Evolutionary conservation across 148 eudicot genomes (phyloP).

Genomic region (Fagopyrum homotropicum): DNA sequence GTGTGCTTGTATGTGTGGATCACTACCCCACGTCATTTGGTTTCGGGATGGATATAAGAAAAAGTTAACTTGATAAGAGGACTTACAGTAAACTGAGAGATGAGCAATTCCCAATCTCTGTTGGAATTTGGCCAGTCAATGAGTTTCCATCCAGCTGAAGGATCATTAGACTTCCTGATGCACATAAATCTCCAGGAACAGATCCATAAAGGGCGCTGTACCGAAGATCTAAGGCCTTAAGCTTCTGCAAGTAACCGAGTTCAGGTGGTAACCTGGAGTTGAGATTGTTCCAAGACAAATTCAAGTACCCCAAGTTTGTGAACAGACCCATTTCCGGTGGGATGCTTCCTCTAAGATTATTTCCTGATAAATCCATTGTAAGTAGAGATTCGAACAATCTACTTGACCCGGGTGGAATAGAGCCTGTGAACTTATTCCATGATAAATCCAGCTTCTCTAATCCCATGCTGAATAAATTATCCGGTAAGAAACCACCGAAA

Average conservation of each 20-base stretch:
- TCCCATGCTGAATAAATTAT: constrained; percentile 51
- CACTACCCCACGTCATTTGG: too few species aligned
- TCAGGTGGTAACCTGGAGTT: constrained; percentile 70
- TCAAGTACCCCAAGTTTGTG: constrained; percentile 62
- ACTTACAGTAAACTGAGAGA: constrained; percentile 85
- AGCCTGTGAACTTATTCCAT: constrained; percentile 51
- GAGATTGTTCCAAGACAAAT: constrained; percentile 74
- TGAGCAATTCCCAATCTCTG: constrained; percentile 74
- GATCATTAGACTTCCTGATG: constrained; percentile 57
- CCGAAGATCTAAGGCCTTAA: constrained; percentile 70
- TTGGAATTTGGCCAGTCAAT: constrained; percentile 67
- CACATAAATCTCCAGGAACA: constrained; percentile 76
- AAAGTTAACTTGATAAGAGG: too few species aligned
- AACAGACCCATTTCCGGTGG: constrained; percentile 82
- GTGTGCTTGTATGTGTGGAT: too few species aligned
- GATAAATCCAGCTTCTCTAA: constrained; percentile 62
- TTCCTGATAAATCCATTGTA: constrained; percentile 63
- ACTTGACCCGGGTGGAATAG: constrained; percentile 54
- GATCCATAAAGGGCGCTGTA: constrained; percentile 45
- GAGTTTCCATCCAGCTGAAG: constrained; percentile 86
- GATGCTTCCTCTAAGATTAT: constrained; percentile 54
- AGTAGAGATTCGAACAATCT: constrained; percentile 50
- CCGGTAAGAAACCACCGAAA: constrained; percentile 59
- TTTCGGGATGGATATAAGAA: too few species aligned
- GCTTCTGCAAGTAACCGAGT: constrained; percentile 64